Conservation (phyloP, 768 basidiomycete species). For the Trametes meyenii region DNA sequence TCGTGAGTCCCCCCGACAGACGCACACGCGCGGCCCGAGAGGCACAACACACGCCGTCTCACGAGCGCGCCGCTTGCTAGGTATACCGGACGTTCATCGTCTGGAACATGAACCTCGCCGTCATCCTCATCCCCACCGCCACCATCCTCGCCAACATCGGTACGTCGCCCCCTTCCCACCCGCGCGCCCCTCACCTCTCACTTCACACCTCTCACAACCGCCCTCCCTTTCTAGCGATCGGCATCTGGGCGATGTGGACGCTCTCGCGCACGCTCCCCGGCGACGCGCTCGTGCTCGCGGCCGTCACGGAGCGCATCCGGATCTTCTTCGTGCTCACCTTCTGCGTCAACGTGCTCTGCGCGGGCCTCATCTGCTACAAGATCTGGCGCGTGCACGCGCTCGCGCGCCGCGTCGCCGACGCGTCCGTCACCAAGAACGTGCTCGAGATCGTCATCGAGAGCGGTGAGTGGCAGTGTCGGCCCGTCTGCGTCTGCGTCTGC, state of each 20-base stretch:
- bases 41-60: too few species aligned
- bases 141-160: slow-evolving; percentile 6
- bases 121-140: not conserved
- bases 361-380: slow-evolving; percentile 9
- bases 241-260: slow-evolving; percentile 8
- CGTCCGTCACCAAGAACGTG: slow-evolving; percentile 4
- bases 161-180: not conserved
- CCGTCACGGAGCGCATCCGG: slow-evolving; percentile 4
- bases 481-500: too few species aligned
- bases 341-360: slow-evolving; percentile 9
- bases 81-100: slow-evolving; percentile 16
- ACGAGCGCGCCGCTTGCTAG: not conserved
- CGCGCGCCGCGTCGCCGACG: not conserved
- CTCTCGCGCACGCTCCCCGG: not conserved
- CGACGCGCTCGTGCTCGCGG: slow-evolving; percentile 7
- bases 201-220: too few species aligned
- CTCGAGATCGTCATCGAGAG: slow-evolving; percentile 8
- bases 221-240: too few species aligned
- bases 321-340: slow-evolving; percentile 11
- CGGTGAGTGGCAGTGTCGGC: not conserved
- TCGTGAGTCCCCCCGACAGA: not conserved
- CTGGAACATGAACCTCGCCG: slow-evolving; percentile 1
- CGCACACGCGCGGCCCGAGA: too few species aligned
- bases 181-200: not conserved
- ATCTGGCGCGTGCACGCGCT: slow-evolving; percentile 12